Conservation (phyloP, 108 stramenopile genomes). For the Nitzschia putrida region DNA sequence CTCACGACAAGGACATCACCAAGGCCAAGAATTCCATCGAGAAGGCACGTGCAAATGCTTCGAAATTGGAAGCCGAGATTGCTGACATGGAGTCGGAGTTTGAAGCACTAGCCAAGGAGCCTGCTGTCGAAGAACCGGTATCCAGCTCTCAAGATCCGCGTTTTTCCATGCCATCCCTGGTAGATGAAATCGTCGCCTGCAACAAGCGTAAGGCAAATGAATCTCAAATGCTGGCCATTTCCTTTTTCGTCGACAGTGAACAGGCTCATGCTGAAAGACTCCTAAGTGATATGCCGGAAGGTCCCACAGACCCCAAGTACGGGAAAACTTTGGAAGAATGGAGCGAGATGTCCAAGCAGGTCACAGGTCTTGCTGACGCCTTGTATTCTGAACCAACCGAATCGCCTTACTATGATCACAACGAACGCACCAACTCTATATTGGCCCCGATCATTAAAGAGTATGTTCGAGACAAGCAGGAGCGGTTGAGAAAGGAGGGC, state of each 20-base stretch:
- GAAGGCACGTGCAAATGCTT: constrained; percentile 14
- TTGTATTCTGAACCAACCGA: constrained; percentile 74
- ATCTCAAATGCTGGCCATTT: constrained; percentile 58
- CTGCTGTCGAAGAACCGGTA: constrained; percentile 22
- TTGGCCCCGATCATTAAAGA: constrained; percentile 67
- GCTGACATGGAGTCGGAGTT: constrained; percentile 34
- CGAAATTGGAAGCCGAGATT: constrained; percentile 31
- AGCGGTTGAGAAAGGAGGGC: constrained; percentile 59
- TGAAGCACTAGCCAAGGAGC: constrained; percentile 36
- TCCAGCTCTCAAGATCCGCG: background rate
- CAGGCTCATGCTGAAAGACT: constrained; percentile 2
- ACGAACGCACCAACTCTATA: constrained; percentile 47
- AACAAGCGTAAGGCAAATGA: constrained; percentile 63
- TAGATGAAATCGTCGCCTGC: constrained; percentile 51
- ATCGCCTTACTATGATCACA: constrained; percentile 60
- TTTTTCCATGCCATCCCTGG: constrained; percentile 15
- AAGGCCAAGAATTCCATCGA: constrained; percentile 39
- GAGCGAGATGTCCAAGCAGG: constrained; percentile 64
- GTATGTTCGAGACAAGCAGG: constrained; percentile 58
- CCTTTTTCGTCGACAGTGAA: constrained; percentile 23
- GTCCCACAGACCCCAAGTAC: constrained; percentile 41
- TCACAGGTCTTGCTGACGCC: constrained; percentile 68
- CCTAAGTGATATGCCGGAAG: background rate
- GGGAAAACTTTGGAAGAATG: constrained; percentile 53
- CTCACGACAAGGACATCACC: constrained; percentile 38